Evolutionary conservation across 78 protist species (phyloP).

Genomic region (Dictyostelium brefeldianum): DNA sequence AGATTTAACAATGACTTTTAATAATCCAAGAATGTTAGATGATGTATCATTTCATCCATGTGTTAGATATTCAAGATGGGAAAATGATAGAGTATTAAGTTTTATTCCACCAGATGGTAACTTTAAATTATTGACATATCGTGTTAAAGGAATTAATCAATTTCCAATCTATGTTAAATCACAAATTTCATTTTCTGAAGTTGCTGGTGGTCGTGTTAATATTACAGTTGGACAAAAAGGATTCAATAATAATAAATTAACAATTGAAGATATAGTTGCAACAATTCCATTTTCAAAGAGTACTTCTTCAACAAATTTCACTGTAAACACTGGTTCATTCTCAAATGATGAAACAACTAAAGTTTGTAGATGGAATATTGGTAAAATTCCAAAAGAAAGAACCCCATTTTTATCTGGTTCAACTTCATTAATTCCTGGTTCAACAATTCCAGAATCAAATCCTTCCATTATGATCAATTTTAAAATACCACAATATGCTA

Average conservation of each 20-base stretch:
- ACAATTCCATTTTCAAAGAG: constrained; percentile 88
- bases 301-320: constrained; percentile 56
- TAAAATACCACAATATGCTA: constrained; percentile 37
- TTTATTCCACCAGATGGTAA: constrained; percentile 92
- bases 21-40: constrained; percentile 88
- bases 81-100: constrained; percentile 78
- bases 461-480: constrained; percentile 60
- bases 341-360: constrained; percentile 80
- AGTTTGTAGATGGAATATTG: constrained; percentile 82
- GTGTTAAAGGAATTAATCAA: constrained; percentile 76
- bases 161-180: constrained; percentile 88
- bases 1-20: constrained; percentile 87
- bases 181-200: constrained; percentile 75
- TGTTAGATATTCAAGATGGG: constrained; percentile 88
- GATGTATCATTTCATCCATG: constrained; percentile 93
- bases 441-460: constrained; percentile 51
- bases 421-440: constrained; percentile 35
- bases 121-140: constrained; percentile 83
- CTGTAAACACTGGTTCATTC: constrained; percentile 70
- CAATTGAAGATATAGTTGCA: constrained; percentile 81
- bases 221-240: constrained; percentile 72
- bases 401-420: constrained; percentile 77
- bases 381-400: constrained; percentile 81
- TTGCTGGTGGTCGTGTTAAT: constrained; percentile 78
- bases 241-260: background rate